Evolutionary conservation across 768 basidiomycete species (phyloP).

Genomic region (Psilocybe sp.): DNA sequence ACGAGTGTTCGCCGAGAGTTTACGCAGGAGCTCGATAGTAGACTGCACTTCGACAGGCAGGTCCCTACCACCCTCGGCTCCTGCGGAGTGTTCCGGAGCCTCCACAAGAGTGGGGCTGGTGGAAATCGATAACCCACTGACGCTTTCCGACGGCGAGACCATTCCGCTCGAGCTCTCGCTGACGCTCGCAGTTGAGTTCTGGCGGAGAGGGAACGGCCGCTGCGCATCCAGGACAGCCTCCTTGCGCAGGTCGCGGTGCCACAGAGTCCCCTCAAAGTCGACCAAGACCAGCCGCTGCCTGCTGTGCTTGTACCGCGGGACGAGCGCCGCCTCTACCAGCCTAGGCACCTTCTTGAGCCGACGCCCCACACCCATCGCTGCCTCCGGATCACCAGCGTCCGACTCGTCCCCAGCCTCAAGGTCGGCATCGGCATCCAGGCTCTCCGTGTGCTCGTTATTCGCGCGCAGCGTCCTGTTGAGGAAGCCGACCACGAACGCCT

Average conservation of each 20-base stretch:
- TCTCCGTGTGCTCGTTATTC: constrained; percentile 57
- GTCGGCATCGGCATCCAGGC: constrained; percentile 13
- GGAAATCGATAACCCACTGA: too few relatives aligned
- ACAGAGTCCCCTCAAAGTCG: constrained; percentile 81
- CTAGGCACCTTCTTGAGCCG: too few relatives aligned
- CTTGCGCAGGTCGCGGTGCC: constrained; percentile 56
- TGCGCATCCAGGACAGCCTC: constrained; percentile 40
- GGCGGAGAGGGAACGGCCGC: constrained; percentile 14
- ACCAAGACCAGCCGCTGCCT: constrained; percentile 63
- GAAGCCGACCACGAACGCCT: constrained; percentile 79
- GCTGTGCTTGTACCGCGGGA: constrained; percentile 68
- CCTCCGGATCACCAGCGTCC: too few relatives aligned
- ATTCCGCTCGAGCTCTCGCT: too few relatives aligned
- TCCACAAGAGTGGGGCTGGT: too few relatives aligned
- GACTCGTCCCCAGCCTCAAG: too few relatives aligned
- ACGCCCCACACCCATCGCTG: too few relatives aligned
- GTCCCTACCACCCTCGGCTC: constrained; percentile 8
- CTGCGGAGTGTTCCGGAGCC: background rate
- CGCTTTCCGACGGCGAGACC: too few relatives aligned
- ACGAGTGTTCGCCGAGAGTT: constrained; percentile 56
- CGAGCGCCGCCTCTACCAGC: constrained; percentile 23
- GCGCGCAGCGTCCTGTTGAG: constrained; percentile 72
- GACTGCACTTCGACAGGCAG: constrained; percentile 25
- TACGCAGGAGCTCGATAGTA: constrained; percentile 48
- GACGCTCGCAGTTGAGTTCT: too few relatives aligned